A percentile compares a stretch with the other conserved stretches of the same genome.
Conservation (phyloP, 371 early-diverging fungal genomes). For the Chytridium lagenaria region DNA sequence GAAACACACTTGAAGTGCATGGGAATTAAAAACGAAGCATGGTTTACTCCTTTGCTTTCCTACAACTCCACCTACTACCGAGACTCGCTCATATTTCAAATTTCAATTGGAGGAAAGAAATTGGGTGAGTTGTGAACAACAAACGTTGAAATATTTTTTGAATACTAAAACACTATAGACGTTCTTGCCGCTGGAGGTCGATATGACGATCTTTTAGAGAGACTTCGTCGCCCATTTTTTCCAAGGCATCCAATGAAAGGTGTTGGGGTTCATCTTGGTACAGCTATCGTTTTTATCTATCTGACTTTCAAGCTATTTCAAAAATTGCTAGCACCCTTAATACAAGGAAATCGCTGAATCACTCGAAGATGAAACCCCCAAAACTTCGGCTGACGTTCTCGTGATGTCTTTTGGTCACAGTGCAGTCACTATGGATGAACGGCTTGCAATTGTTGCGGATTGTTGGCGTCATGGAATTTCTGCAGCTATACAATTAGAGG, state of each 20-base stretch:
- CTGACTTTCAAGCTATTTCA: slow-evolving; percentile 26
- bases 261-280: slow-evolving; percentile 60
- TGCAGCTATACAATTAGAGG: slow-evolving; percentile 48
- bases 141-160: neutral
- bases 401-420: slow-evolving; percentile 43
- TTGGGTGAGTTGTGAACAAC: slow-evolving; percentile 36
- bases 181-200: slow-evolving; percentile 85
- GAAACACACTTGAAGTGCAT: slow-evolving; percentile 59
- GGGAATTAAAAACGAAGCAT: slow-evolving; percentile 68
- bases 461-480: slow-evolving; percentile 49
- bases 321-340: slow-evolving; percentile 13
- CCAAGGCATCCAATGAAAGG: slow-evolving; percentile 36
- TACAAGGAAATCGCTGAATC: neutral
- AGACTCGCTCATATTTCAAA: slow-evolving; percentile 78
- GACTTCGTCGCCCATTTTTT: slow-evolving; percentile 62
- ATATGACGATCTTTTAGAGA: slow-evolving; percentile 75
- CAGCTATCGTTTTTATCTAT: slow-evolving; percentile 11
- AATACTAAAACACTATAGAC: no score
- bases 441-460: slow-evolving; percentile 48
- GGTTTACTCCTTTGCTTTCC: slow-evolving; percentile 72
- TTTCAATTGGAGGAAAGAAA: slow-evolving; percentile 66
- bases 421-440: slow-evolving; percentile 33
- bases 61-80: slow-evolving; percentile 79
- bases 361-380: neutral
- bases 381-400: slow-evolving; percentile 32